Percentiles rank a stretch among this genome's conserved stretches.
Conservation (phyloP, 495 filamentous ascomycete genomes). For the Usnea hakonensis region DNA sequence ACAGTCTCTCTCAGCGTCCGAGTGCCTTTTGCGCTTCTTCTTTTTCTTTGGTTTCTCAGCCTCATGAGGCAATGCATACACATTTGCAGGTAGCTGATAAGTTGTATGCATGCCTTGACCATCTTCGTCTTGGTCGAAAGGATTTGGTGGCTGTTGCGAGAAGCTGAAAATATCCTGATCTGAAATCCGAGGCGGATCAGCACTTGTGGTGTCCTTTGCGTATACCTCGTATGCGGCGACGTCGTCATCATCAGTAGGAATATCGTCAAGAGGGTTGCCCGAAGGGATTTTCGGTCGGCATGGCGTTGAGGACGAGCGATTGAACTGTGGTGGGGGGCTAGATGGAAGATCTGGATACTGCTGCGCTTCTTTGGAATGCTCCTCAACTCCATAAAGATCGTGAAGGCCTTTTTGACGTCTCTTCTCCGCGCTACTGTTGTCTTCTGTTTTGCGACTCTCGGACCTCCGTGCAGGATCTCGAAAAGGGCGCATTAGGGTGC, state of each 20-base stretch:
- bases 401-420: neutral
- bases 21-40: neutral
- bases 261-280: conserved; percentile 19
- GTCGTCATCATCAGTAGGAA: conserved; percentile 23
- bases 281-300: neutral
- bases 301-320: neutral
- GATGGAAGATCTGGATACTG: conserved; percentile 10
- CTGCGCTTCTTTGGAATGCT: neutral
- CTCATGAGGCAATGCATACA: neutral
- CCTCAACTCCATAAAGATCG: neutral
- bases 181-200: neutral
- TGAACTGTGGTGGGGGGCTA: conserved; percentile 3
- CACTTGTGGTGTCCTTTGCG: conserved; percentile 11
- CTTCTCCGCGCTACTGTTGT: neutral
- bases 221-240: conserved; percentile 12
- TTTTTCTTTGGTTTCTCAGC: conserved; percentile 7
- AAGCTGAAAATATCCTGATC: conserved; percentile 6
- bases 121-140: neutral
- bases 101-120: conserved; percentile 1
- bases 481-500: conserved; percentile 1
- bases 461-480: conserved; percentile 1
- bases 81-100: neutral
- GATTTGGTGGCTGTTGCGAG: conserved; percentile 8
- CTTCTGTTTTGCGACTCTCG: conserved; percentile 5
- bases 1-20: neutral